Evolutionary conservation across 1,139 yeast genomes (phyloP).

Genomic region (Saccharomycopsis hybrid): DNA sequence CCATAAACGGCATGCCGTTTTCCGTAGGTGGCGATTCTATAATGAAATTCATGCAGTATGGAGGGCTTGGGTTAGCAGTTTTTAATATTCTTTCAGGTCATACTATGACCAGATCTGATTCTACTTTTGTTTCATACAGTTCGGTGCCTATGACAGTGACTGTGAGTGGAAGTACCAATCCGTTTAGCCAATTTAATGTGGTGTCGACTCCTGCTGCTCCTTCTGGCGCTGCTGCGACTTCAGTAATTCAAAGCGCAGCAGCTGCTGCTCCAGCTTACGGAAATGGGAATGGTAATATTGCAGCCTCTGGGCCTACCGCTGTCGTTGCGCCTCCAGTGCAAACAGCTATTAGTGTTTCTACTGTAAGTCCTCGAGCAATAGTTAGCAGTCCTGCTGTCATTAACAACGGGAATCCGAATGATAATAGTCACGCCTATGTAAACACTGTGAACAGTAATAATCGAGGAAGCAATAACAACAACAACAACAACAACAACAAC

Average conservation of each 20-base stretch:
- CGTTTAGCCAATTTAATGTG: background rate
- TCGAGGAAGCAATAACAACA: conserved; percentile 1
- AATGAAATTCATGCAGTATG: conserved; percentile 16
- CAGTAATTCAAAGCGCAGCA: too few species aligned
- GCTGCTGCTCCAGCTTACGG: too few species aligned
- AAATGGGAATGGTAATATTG: too few species aligned
- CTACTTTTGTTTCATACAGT: conserved; percentile 8
- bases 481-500: background rate
- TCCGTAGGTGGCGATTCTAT: conserved; percentile 11
- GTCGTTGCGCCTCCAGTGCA: too few species aligned
- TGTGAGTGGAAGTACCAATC: background rate
- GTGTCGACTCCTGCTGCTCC: too few species aligned
- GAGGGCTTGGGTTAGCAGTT: conserved; percentile 20
- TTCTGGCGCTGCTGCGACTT: too few species aligned
- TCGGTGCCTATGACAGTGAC: conserved; percentile 14
- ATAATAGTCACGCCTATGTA: background rate
- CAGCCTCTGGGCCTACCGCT: too few species aligned
- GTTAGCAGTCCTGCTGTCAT: background rate
- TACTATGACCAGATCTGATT: conserved; percentile 6
- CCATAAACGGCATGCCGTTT: conserved; percentile 1
- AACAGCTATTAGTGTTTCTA: background rate
- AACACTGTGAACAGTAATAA: background rate
- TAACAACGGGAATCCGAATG: conserved; percentile 1
- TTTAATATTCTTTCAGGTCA: conserved; percentile 13
- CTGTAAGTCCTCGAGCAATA: too few species aligned